A percentile compares a stretch with the other conserved stretches of the same genome.
phyloP scores from a whole-genome alignment of 768 basidiomycete species.

The Cyathus striatus region DNA sequence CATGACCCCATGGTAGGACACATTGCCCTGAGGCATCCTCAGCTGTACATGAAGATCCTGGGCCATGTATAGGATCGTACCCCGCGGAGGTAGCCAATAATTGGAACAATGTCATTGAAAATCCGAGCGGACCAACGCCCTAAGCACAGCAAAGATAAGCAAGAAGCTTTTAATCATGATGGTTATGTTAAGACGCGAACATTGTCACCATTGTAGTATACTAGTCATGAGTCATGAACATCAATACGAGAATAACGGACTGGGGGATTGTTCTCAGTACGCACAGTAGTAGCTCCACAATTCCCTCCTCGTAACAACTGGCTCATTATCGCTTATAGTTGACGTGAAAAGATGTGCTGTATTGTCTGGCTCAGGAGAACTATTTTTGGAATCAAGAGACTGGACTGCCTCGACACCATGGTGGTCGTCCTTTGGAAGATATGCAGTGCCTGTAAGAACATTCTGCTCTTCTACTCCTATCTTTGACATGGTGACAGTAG shows the following conservation, averaged over 20 bases:
- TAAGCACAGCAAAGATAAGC: too few species aligned
- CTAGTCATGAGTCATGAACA: constrained; percentile 36
- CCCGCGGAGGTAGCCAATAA: constrained; percentile 67
- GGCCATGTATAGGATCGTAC: constrained; percentile 64
- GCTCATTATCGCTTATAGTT: constrained; percentile 46
- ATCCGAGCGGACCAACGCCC: constrained; percentile 67
- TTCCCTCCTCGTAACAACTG: constrained; percentile 66
- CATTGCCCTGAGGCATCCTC: constrained; percentile 61
- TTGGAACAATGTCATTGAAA: constrained; percentile 74
- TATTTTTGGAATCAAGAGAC: constrained; percentile 4
- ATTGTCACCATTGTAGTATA: constrained; percentile 81
- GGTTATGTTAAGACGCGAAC: constrained; percentile 29
- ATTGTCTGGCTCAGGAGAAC: not conserved
- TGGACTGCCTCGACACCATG: too few species aligned
- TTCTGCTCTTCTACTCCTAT: too few species aligned
- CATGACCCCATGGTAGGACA: constrained; percentile 71
- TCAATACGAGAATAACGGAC: too few species aligned
- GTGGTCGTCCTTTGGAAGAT: too few species aligned
- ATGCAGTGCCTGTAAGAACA: too few species aligned
- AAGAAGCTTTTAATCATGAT: too few species aligned
- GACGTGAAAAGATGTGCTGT: constrained; percentile 23
- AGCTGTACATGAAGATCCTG: constrained; percentile 64
- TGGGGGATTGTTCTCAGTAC: constrained; percentile 23
- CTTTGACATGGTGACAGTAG: constrained; percentile 16
- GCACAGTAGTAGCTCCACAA: constrained; percentile 78